These are phyloP conservation scores for Aulographum hederae DNA, from an alignment of 2,329 filamentous ascomycete species.

Conservation along the genomic window DNA sequence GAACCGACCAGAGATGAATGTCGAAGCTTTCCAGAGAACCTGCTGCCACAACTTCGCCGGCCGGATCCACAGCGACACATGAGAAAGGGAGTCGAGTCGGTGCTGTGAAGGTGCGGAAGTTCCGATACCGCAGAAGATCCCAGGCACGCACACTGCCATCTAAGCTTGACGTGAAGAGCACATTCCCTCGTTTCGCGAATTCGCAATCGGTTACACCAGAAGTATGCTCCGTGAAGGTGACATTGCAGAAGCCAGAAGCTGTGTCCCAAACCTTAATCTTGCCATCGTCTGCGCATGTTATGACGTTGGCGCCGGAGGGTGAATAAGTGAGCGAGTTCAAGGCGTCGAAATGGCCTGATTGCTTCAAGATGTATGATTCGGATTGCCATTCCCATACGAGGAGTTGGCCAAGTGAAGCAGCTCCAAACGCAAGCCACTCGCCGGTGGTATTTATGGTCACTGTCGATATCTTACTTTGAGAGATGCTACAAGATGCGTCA, in stretches of 20 bases:
- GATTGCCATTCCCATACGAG: constrained; percentile 99
- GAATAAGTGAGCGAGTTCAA: constrained; percentile 91
- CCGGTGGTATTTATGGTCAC: constrained; percentile 87
- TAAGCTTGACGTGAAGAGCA: constrained; percentile 85
- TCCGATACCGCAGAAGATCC: constrained; percentile 90
- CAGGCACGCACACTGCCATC: constrained; percentile 90
- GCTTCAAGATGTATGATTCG: constrained; percentile 95
- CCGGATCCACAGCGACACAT: constrained; percentile 88
- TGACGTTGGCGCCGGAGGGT: constrained; percentile 78
- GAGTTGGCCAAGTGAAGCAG: constrained; percentile 87
- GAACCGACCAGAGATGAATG: constrained; percentile 95
- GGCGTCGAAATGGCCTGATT: constrained; percentile 91
- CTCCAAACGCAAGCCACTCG: constrained; percentile 94
- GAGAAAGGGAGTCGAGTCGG: constrained; percentile 84
- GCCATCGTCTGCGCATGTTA: constrained; percentile 88
- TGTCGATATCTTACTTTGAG: constrained; percentile 89
- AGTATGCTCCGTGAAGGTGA: constrained; percentile 94
- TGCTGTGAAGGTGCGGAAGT: constrained; percentile 93
- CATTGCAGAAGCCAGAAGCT: constrained; percentile 89
- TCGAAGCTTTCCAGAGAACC: constrained; percentile 93
- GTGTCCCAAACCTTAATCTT: constrained; percentile 99
- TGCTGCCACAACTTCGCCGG: constrained; percentile 87
- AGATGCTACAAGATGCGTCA: constrained; percentile 46
- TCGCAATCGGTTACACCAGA: constrained; percentile 88
- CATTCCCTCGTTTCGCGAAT: constrained; percentile 87